Base-by-base conservation (phyloP, 148 eudicot genomes). In the Beta vulgaris region DNA sequence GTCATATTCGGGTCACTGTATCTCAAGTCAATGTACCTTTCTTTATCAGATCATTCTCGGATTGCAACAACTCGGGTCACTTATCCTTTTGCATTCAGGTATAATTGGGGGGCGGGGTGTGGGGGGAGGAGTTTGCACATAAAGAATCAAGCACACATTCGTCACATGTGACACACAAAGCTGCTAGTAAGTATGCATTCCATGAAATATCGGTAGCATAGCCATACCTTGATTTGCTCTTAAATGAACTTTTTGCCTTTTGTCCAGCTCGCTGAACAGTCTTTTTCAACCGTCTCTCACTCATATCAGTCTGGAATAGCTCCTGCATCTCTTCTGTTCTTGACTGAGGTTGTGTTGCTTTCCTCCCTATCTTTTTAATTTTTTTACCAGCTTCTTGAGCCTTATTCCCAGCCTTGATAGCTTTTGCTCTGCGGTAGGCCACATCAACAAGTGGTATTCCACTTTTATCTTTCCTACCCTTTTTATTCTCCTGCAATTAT, bases 191-290 rank as follows among this genome's bases (percentile, higher is more conserved):
- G 19, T 26, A 26, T 1, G 16, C 21, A 42, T 26, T 28, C 11
- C 28, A 14, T 3, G 58, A 31, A 79, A 46, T 31, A 57, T 2
- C 51, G 46, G 68, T 31, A 85, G 57, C 39, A 55, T 61, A 77
- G 62, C 32, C 79, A 73, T 89, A 90, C 99, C 99, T 77, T 51
- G 99, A 92, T 82, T 95, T 95, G 88, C 99, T 95, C 87, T 95
- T 95, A 77, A 95, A 95, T 35, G 98, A 88, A 71, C 62, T 82
- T 26, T 79, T 85, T 3, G 93, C 85, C 78, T 89, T 86, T 69
- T 83, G 87, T 72, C 77, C 87, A 74, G 81, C 84, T 59, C 53
- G 83, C 69, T n/a, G 81, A 42, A 72, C 59, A 37, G 68, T 81
- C 84, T 84, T 85, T 71, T 82, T 91, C 83, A 82, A 85, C 66